Conservation (phyloP, 2,329 filamentous ascomycete species). For the Bipolaris zeicola region DNA sequence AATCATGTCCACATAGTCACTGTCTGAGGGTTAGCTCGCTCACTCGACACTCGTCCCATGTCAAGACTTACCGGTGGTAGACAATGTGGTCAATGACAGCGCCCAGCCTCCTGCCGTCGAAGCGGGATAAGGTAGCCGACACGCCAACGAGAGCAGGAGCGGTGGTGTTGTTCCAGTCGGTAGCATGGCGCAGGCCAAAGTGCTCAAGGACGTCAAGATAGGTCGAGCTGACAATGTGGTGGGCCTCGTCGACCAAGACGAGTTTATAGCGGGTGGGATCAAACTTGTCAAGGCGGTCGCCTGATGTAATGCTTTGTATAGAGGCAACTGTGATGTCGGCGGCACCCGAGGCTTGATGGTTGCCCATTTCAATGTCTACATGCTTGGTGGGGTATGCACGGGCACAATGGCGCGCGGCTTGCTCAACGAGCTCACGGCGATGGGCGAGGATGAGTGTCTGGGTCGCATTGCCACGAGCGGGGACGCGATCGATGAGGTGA, state of each 20-base stretch:
- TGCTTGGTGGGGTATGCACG: slow-evolving; percentile 78
- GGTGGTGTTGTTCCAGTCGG: slow-evolving; percentile 40
- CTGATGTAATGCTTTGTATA: slow-evolving; percentile 80
- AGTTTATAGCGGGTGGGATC: slow-evolving; percentile 82
- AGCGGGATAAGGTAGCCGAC: slow-evolving; percentile 79
- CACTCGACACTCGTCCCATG: no score
- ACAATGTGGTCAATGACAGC: slow-evolving; percentile 92
- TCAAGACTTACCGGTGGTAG: slow-evolving; percentile 71
- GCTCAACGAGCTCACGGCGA: slow-evolving; percentile 89
- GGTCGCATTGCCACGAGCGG: slow-evolving; percentile 62
- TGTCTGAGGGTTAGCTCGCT: slow-evolving; percentile 22
- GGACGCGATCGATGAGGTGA: slow-evolving; percentile 82
- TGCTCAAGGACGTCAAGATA: slow-evolving; percentile 79
- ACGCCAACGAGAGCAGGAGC: slow-evolving; percentile 76
- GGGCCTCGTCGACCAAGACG: slow-evolving; percentile 91
- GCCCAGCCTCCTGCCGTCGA: slow-evolving; percentile 82
- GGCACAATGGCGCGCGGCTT: slow-evolving; percentile 84
- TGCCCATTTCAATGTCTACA: slow-evolving; percentile 92
- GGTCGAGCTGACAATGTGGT: slow-evolving; percentile 86
- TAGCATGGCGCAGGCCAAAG: slow-evolving; percentile 69
- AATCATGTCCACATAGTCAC: slow-evolving; percentile 78
- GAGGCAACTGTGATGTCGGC: slow-evolving; percentile 96
- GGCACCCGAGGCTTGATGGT: slow-evolving; percentile 71
- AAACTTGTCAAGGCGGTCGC: slow-evolving; percentile 79
- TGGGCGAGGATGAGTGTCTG: slow-evolving; percentile 93